These are phyloP conservation scores for Daldinia caldariorum DNA, from an alignment of 495 filamentous ascomycete species.

Conservation along the genomic window DNA sequence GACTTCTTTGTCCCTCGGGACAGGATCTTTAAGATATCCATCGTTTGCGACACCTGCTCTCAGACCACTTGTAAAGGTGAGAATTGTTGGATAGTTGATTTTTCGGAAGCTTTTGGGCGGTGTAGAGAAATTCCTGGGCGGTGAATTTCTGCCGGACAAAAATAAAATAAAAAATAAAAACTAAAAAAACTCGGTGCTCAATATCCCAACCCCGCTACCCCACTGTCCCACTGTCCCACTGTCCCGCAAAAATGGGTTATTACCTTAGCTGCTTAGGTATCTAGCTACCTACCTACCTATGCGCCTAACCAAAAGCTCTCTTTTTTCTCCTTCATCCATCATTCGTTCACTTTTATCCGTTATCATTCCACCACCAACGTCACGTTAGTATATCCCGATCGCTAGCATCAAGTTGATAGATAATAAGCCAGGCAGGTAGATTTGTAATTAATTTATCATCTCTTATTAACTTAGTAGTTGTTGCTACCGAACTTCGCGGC, in stretches of 20 bases:
- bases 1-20: slow-evolving; percentile 68
- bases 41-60: slow-evolving; percentile 40
- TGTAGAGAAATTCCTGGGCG: slow-evolving; percentile 39
- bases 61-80: slow-evolving; percentile 1
- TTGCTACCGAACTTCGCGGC: slow-evolving; percentile 6
- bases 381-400: not conserved
- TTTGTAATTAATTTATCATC: slow-evolving; percentile 20
- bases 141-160: slow-evolving; percentile 40
- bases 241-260: slow-evolving; percentile 11
- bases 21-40: slow-evolving; percentile 75
- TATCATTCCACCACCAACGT: not conserved
- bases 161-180: slow-evolving; percentile 3
- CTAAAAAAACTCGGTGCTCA: slow-evolving; percentile 17
- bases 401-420: not conserved
- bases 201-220: slow-evolving; percentile 23
- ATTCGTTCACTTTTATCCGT: not conserved
- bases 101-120: slow-evolving; percentile 12
- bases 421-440: slow-evolving; percentile 7
- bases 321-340: not conserved
- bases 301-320: not conserved
- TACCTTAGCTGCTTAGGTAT: too few species aligned
- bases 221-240: slow-evolving; percentile 12
- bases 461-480: not conserved
- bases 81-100: slow-evolving; percentile 21
- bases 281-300: too few species aligned